Base-by-base conservation (phyloP, 192 early-diverging fungal species). In the Pilobolus umbonatus region DNA sequence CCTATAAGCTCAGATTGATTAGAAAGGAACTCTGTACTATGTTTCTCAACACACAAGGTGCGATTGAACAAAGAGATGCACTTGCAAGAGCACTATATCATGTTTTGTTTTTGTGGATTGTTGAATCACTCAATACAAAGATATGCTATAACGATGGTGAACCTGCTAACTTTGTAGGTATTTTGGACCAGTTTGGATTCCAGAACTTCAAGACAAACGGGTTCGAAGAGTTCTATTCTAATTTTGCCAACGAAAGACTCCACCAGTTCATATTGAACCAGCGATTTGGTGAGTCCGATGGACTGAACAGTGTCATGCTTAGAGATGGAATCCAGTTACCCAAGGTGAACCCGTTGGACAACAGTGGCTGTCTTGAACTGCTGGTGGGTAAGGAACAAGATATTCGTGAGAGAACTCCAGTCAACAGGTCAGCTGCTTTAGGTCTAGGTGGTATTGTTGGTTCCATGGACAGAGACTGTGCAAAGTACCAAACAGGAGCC, bases 81-180 rank as follows among this genome's bases (percentile, higher is more conserved):
- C 75, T 98, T 2, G 86, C 92, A 2, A 78, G 79, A 47, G 75
- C 87, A 7, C 81, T 98, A n/a, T 98, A 95, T 68, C 85, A 84
- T 26, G 81, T 95, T 5, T 61, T 96, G 8, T 93, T 94, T 69
- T 77, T 80, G 17, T 97, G 93, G 86, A 65, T 98, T n/a, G 80
- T 94, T 7, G 94, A 96, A 68, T 85, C 88, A 57, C 83, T 96
- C 61, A 98, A 98, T 77, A 77, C 78, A 24, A 83, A 86, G 21
- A 70, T 96, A 19, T 89, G 87, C 64, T 78, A 85, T 46, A 73
- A 78, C 22, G 82, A 90, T 39, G 30, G 58, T 17, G 68, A 77
- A 43, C 82, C 79, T 6, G 82, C 79, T 49, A 93, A 91, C 60
- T 95, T 93, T 72, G 81, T 98, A 47, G 93, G 88, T 10, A 70